phyloP scores from a whole-genome alignment of 176 grass and related monocot genomes.

The Lolium perenne region DNA sequence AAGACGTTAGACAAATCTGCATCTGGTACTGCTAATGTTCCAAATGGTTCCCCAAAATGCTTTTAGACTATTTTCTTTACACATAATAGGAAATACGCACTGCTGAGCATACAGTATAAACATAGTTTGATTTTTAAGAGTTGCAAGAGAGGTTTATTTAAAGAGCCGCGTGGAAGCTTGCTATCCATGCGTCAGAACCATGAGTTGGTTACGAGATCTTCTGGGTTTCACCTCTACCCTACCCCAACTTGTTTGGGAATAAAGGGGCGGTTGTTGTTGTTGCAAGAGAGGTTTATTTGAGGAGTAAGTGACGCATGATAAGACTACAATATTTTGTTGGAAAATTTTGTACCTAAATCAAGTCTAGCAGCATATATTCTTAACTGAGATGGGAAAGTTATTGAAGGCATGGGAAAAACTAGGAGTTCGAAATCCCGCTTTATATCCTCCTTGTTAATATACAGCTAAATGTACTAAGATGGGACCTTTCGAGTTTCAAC shows the following conservation, averaged over 20 bases:
- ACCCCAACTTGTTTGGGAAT: no score
- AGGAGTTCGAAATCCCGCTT: background rate
- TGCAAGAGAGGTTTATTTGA: no score
- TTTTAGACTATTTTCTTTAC: background rate
- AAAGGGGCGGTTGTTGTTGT: no score
- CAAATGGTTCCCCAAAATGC: background rate
- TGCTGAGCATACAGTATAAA: background rate
- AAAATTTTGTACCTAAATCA: background rate
- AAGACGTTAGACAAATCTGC: constrained; percentile 1
- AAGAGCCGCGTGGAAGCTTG: no score
- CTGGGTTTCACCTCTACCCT: no score
- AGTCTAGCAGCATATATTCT: background rate
- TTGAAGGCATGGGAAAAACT: background rate
- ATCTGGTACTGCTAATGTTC: background rate
- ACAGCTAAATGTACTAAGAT: background rate
- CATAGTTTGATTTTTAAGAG: background rate
- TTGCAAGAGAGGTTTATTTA: background rate
- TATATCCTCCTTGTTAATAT: background rate
- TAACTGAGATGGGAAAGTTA: constrained; percentile 13
- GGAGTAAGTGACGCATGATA: background rate
- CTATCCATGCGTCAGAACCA: no score
- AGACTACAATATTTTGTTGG: no score
- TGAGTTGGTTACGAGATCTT: no score
- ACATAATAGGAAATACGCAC: background rate
- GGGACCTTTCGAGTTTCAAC: background rate